phyloP scores from a whole-genome alignment of 805 yeast species.

The Lipomyces japonicus region DNA sequence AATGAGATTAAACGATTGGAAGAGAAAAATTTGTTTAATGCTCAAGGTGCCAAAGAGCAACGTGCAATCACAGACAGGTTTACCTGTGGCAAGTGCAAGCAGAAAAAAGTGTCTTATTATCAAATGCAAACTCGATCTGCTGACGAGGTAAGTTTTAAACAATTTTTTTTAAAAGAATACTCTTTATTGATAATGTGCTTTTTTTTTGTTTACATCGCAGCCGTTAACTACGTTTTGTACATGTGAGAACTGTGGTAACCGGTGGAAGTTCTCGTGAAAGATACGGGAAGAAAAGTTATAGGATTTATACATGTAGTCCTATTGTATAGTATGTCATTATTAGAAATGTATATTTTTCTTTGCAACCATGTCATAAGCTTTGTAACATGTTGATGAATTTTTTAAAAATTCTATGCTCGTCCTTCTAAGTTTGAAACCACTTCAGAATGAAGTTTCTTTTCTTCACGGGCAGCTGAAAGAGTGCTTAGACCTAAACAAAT shows the following conservation, averaged over 20 bases:
- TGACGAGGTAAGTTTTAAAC: slow-evolving; percentile 53
- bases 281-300: neutral
- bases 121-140: slow-evolving; percentile 98
- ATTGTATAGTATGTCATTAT: neutral
- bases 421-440: slow-evolving; percentile 40
- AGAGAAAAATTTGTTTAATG: slow-evolving; percentile 86
- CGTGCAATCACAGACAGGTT: slow-evolving; percentile 95
- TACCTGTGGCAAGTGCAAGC: slow-evolving; percentile 96
- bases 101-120: slow-evolving; percentile 92
- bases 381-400: too few relatives aligned
- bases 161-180: too few relatives aligned
- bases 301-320: neutral
- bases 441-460: slow-evolving; percentile 42
- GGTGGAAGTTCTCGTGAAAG: slow-evolving; percentile 88
- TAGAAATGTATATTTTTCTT: too few relatives aligned
- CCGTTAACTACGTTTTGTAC: slow-evolving; percentile 98
- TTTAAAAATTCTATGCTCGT: slow-evolving; percentile 2
- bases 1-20: slow-evolving; percentile 80
- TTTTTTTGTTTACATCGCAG: slow-evolving; percentile 10
- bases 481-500: slow-evolving; percentile 33
- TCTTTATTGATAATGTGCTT: too few relatives aligned
- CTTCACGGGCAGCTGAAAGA: slow-evolving; percentile 40
- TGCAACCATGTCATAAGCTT: too few relatives aligned
- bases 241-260: slow-evolving; percentile 93
- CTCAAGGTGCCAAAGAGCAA: slow-evolving; percentile 95